Conservation (phyloP, 495 filamentous ascomycete species). For the Neurospora sp. region DNA sequence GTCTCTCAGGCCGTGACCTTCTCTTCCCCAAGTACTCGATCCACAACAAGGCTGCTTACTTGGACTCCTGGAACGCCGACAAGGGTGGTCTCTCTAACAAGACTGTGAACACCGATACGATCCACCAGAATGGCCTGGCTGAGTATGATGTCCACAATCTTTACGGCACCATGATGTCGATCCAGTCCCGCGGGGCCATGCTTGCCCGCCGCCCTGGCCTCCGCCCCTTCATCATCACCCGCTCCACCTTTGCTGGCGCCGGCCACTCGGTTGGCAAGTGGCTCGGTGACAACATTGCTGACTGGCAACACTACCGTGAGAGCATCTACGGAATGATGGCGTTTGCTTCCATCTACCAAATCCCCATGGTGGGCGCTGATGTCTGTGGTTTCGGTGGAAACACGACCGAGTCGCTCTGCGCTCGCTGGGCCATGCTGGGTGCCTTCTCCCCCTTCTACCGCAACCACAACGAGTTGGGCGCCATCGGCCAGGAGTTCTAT, state of each 20-base stretch:
- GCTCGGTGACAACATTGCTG: constrained; percentile 74
- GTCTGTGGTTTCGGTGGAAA: constrained; percentile 67
- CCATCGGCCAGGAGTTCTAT: constrained; percentile 68
- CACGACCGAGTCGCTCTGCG: constrained; percentile 70
- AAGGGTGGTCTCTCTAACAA: constrained; percentile 57
- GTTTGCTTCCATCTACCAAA: constrained; percentile 72
- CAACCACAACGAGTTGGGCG: constrained; percentile 52
- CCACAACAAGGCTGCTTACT: constrained; percentile 50
- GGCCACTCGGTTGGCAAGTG: constrained; percentile 74
- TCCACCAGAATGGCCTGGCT: constrained; percentile 59
- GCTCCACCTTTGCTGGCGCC: constrained; percentile 74
- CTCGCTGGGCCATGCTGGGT: constrained; percentile 74
- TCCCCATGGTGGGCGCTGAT: constrained; percentile 76
- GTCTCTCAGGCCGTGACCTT: constrained; percentile 54
- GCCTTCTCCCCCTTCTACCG: constrained; percentile 80
- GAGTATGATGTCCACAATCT: constrained; percentile 81
- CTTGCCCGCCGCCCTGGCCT: constrained; percentile 51
- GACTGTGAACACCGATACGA: constrained; percentile 64
- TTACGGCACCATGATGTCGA: constrained; percentile 80
- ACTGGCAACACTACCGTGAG: constrained; percentile 63
- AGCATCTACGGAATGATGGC: constrained; percentile 61
- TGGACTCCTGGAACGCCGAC: constrained; percentile 35
- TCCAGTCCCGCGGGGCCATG: constrained; percentile 58
- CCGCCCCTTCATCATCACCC: constrained; percentile 72
- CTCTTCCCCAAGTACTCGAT: constrained; percentile 67